These are phyloP conservation scores for Fusarium piperis DNA, from an alignment of 2,329 filamentous ascomycete species.

Conservation along the genomic window DNA sequence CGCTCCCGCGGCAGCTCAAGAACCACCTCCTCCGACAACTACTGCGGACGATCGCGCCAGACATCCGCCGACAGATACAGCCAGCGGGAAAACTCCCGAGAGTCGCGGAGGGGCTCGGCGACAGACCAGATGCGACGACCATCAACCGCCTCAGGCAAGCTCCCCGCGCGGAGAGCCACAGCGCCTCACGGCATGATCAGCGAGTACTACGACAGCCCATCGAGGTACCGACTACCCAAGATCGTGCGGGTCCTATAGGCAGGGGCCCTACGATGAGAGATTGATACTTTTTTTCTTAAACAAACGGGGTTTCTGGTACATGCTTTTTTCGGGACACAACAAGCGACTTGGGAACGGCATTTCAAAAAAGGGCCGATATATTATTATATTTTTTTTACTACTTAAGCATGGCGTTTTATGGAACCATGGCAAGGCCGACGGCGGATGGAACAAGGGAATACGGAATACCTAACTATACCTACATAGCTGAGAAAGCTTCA, in stretches of 20 bases:
- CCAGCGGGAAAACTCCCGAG: conserved; percentile 25
- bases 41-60: conserved; percentile 28
- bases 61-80: conserved; percentile 24
- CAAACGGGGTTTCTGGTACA: not conserved
- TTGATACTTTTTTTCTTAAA: not conserved
- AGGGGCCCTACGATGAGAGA: not conserved
- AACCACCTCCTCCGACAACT: conserved; percentile 27
- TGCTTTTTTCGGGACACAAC: not conserved
- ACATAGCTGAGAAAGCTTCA: conserved; percentile 13
- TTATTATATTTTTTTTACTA: conserved; percentile 4
- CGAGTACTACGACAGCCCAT: conserved; percentile 38
- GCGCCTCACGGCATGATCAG: conserved; percentile 32
- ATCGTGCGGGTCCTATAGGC: conserved; percentile 32
- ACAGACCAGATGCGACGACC: conserved; percentile 16
- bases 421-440: conserved; percentile 3
- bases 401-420: conserved; percentile 34
- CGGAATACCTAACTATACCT: conserved; percentile 22
- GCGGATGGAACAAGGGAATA: conserved; percentile 24
- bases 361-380: conserved; percentile 20
- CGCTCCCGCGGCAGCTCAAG: conserved; percentile 31
- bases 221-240: conserved; percentile 34
- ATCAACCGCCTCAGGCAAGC: not conserved
- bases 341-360: not conserved
- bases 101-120: conserved; percentile 18
- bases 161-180: conserved; percentile 9